phyloP scores from a whole-genome alignment of 306 rosid genomes.

The Dalbergia oliveri region DNA sequence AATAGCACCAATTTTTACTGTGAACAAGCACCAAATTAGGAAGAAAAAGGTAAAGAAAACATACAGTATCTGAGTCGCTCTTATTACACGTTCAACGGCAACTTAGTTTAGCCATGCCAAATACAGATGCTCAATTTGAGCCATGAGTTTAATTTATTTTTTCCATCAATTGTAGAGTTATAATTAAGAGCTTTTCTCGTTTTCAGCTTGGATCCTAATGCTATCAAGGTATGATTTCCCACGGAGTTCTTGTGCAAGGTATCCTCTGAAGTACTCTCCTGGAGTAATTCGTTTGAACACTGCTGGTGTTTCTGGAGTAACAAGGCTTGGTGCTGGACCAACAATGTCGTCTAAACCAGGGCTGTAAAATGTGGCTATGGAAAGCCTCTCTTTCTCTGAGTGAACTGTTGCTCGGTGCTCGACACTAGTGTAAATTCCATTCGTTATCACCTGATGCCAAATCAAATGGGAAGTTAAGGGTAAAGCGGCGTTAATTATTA shows the following conservation, averaged over 20 bases:
- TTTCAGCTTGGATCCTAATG: conserved; percentile 22
- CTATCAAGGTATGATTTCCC: conserved; percentile 59
- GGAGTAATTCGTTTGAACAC: conserved; percentile 41
- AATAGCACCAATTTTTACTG: neutral
- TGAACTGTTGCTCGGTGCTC: conserved; percentile 62
- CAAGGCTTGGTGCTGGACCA: conserved; percentile 65
- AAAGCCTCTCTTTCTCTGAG: conserved; percentile 59
- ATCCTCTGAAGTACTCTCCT: conserved; percentile 47
- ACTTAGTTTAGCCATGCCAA: neutral
- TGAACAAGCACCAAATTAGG: neutral
- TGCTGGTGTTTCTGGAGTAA: conserved; percentile 52
- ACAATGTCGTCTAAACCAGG: conserved; percentile 47
- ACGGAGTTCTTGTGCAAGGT: conserved; percentile 47
- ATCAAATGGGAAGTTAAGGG: neutral
- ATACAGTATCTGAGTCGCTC: neutral
- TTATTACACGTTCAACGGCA: neutral
- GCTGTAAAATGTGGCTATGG: conserved; percentile 57
- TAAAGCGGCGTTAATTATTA: neutral
- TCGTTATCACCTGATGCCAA: conserved; percentile 54
- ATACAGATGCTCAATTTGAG: neutral
- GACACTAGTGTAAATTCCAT: conserved; percentile 53
- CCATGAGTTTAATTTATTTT: too few species aligned
- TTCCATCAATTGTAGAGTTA: too few species aligned
- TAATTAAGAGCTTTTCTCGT: neutral
- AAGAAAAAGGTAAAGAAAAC: neutral